Base-by-base conservation (phyloP, 1,139 yeast genomes). In the Pichia sp. region DNA sequence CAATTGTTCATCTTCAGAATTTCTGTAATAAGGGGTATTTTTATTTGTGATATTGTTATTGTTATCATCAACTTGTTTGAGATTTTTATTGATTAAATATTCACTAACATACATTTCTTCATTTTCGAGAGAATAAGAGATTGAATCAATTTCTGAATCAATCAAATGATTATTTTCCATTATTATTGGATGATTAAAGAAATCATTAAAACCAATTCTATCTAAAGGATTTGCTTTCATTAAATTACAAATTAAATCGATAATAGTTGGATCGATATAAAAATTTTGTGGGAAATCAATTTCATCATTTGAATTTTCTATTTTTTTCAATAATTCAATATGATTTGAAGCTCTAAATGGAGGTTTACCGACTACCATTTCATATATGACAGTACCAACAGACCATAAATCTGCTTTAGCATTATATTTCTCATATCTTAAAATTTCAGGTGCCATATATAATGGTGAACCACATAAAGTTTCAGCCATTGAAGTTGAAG, bases 341-440 rank as follows among this genome's bases (percentile, higher is more conserved):
- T 89, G 97, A 58, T 89, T 91, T 5, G 83, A 78, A 3, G 98
- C 98, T 49, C 83, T 78, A 61, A 89, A 91, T 1, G 98, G 98
- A 1, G 98, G 96, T 58, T 75, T 82, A 8, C 98, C 97, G 24
- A 84, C 89, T 12, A 86, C 74, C 96, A 91, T 88, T 62, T 91
- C 98, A 60, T 82, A 91, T 14, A 88, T 66, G 0, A 91, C 97
- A 0, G 97, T 94, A 4, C 98, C 98, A 5, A 91, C 96, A 2
- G 96, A 86, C 98, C 98, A 91, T 49, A 91, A 66, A 60, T 91
- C 98, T 1, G 96, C 97, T 59, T 88, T 89, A 4, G 97, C 98
- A 54, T 89, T 88, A 63, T 91, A 91, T 62, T 88, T 91, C 59
- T 93, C 97, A 59, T 86, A 88, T 48, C 95, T 72, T 53, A 91